Percentiles rank a stretch among this genome's conserved stretches.
Evolutionary conservation across 2,329 filamentous ascomycete genomes (phyloP).

Genomic region (Paraphoma chrysanthemicola): DNA sequence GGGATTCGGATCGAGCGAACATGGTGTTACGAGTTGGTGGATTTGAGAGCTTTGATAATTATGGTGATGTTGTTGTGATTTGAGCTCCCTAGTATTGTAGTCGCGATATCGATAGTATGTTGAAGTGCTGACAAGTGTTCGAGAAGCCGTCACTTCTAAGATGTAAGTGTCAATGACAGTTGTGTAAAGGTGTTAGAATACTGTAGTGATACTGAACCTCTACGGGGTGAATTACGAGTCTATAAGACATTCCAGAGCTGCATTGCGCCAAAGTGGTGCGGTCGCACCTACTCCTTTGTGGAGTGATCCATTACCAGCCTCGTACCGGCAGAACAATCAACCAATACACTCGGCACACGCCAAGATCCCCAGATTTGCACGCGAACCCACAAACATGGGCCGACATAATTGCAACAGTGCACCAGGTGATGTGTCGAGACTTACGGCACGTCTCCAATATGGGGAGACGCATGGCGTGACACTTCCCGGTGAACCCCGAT

Average conservation of each 20-base stretch:
- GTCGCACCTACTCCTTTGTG: not conserved
- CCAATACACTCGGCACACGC: not conserved
- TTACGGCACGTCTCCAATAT: not conserved
- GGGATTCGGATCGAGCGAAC: slow-evolving; percentile 3
- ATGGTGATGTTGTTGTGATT: not conserved
- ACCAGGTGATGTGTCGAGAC: not conserved
- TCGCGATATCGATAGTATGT: not conserved
- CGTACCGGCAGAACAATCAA: not conserved
- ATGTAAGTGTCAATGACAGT: not conserved
- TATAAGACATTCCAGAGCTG: not conserved
- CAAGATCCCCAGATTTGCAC: not conserved
- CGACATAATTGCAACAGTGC: not conserved
- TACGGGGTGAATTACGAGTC: not conserved
- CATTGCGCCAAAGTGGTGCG: not conserved
- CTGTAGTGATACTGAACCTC: not conserved
- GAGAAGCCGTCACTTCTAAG: not conserved
- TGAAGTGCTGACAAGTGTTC: not conserved
- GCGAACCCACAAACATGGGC: not conserved
- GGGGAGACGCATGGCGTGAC: slow-evolving; percentile 2
- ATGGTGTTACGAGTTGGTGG: not conserved
- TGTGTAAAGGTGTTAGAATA: not conserved
- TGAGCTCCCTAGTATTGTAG: not conserved
- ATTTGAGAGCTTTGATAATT: not conserved
- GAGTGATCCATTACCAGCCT: not conserved
- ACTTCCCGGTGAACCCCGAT: not conserved